These are phyloP conservation scores for Beauveria caledonica DNA, from an alignment of 2,329 filamentous ascomycete species.

Conservation along the genomic window DNA sequence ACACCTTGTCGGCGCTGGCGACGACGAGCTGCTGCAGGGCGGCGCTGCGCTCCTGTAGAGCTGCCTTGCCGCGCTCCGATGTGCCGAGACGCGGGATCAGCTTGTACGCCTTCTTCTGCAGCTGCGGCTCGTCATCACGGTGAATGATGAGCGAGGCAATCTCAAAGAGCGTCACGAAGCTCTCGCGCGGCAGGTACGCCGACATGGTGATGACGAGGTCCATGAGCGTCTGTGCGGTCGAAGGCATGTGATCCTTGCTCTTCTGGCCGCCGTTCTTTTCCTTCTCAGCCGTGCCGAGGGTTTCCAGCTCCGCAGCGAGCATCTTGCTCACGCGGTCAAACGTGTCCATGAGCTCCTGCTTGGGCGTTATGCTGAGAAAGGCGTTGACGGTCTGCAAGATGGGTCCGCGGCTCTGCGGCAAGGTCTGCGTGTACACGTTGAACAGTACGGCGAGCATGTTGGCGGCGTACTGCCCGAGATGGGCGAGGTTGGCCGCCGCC, in stretches of 20 bases:
- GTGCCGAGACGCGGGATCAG: conserved; percentile 84
- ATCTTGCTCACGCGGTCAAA: conserved; percentile 81
- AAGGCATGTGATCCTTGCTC: conserved; percentile 69
- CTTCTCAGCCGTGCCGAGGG: conserved; percentile 47
- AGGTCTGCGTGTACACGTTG: conserved; percentile 95
- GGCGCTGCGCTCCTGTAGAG: conserved; percentile 63
- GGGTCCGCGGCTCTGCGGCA: conserved; percentile 83
- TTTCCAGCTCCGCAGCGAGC: conserved; percentile 63
- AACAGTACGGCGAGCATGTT: conserved; percentile 96
- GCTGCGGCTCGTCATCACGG: conserved; percentile 74
- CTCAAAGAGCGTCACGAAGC: conserved; percentile 76
- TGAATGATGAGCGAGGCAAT: conserved; percentile 78
- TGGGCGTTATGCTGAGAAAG: conserved; percentile 80
- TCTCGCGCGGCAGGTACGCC: conserved; percentile 80
- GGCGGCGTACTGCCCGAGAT: conserved; percentile 69
- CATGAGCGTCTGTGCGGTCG: conserved; percentile 90
- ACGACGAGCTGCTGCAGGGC: conserved; percentile 81
- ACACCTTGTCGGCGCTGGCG: conserved; percentile 72
- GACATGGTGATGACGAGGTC: conserved; percentile 95
- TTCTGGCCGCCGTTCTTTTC: conserved; percentile 45
- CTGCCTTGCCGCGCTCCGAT: conserved; percentile 67
- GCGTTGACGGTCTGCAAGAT: conserved; percentile 93
- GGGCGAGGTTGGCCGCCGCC: conserved; percentile 72
- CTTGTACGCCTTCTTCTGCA: conserved; percentile 99
- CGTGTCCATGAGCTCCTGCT: conserved; percentile 71